A percentile compares a stretch with the other conserved stretches of the same genome.
Conservation (phyloP, 2,329 filamentous ascomycete genomes). For the Elsinoe fawcettii region DNA sequence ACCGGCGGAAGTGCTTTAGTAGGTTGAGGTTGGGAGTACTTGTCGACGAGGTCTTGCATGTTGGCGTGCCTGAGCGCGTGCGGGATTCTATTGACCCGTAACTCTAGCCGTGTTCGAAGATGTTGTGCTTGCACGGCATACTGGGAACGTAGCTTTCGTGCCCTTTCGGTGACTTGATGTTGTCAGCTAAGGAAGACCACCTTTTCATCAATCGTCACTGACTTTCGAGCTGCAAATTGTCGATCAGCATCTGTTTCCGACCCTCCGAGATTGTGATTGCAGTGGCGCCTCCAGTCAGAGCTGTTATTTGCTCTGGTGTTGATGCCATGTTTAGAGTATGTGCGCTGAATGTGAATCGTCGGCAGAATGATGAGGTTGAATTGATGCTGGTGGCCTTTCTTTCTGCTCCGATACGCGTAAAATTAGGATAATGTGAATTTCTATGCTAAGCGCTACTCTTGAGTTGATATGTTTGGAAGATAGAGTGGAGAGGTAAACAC, state of each 20-base stretch:
- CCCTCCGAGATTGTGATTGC: conserved; percentile 31
- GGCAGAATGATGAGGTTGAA: neutral
- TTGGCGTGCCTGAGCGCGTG: conserved; percentile 67
- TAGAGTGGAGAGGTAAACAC: neutral
- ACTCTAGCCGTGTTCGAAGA: conserved; percentile 76
- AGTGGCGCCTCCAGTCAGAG: conserved; percentile 8
- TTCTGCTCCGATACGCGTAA: neutral
- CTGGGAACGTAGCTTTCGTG: conserved; percentile 77
- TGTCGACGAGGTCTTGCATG: conserved; percentile 69
- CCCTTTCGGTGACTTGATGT: conserved; percentile 71
- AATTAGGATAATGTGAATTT: neutral
- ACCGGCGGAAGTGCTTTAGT: conserved; percentile 21
- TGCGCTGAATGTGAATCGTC: neutral
- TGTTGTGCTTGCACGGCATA: conserved; percentile 83
- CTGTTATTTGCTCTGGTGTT: conserved; percentile 20
- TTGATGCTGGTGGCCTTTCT: neutral
- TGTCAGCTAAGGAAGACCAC: neutral
- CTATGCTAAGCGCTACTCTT: neutral
- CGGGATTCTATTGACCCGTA: conserved; percentile 88
- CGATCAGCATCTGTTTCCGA: conserved; percentile 80
- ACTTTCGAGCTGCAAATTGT: conserved; percentile 87
- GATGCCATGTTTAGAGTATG: conserved; percentile 4
- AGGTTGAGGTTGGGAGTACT: conserved; percentile 33
- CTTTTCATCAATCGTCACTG: conserved; percentile 24
- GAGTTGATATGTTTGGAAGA: neutral